Evolutionary conservation across 192 early-diverging fungal species (phyloP).

Genomic region (Ambispora gerdemannii): DNA sequence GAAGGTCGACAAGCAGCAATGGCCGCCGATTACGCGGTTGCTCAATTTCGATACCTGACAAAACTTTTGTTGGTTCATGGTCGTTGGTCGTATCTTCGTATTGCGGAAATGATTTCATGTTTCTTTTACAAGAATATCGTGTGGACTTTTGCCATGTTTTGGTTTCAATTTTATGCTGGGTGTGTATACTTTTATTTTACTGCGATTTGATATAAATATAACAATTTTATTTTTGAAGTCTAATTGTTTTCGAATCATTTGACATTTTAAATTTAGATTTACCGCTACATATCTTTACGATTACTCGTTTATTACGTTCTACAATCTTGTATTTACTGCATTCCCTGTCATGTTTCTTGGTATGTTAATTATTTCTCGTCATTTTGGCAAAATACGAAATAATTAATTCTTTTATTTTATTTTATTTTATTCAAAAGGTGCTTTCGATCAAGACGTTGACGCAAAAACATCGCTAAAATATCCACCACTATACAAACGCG

Average conservation of each 20-base stretch:
- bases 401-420: neutral
- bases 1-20: conserved; percentile 94
- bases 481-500: conserved; percentile 78
- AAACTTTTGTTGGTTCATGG: conserved; percentile 90
- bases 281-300: conserved; percentile 80
- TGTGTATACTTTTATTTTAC: conserved; percentile 36
- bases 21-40: conserved; percentile 91
- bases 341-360: conserved; percentile 70
- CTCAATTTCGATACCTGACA: conserved; percentile 82
- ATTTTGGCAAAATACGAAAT: conserved; percentile 4
- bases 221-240: neutral
- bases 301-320: conserved; percentile 83
- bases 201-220: conserved; percentile 14
- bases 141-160: conserved; percentile 84
- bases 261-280: conserved; percentile 47
- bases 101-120: conserved; percentile 81
- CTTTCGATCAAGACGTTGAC: conserved; percentile 83
- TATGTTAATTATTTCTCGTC: conserved; percentile 13
- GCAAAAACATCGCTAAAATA: conserved; percentile 61
- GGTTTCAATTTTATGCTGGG: conserved; percentile 88
- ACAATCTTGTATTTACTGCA: conserved; percentile 85
- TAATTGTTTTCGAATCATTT: neutral
- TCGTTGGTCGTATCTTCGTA: conserved; percentile 86
- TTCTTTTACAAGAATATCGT: conserved; percentile 97
- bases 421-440: conserved; percentile 42